Evolutionary conservation across 2,329 filamentous ascomycete genomes (phyloP).

Genomic region (Phaeophleospora eucalypticola): DNA sequence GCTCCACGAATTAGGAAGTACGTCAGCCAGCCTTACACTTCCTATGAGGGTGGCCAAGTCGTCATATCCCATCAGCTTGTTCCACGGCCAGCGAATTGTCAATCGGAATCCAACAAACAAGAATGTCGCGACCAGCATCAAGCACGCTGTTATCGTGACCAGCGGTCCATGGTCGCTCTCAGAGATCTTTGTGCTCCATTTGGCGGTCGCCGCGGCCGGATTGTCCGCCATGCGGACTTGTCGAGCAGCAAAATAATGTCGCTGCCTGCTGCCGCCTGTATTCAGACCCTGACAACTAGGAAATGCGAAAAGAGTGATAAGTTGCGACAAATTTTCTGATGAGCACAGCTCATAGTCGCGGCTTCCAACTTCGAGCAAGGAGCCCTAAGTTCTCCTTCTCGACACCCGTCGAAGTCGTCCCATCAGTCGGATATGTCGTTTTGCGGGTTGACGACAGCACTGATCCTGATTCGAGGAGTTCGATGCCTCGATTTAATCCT

Average conservation of each 20-base stretch:
- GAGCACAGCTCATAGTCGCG: too few relatives aligned
- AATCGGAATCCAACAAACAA: constrained; percentile 12
- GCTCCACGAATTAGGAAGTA: background rate
- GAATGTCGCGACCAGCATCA: constrained; percentile 16
- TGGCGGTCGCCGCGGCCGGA: background rate
- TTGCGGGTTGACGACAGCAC: too few relatives aligned
- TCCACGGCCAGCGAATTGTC: constrained; percentile 16
- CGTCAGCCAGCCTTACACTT: constrained; percentile 2
- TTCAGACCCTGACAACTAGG: too few relatives aligned
- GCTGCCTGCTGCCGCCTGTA: too few relatives aligned
- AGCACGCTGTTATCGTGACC: constrained; percentile 9
- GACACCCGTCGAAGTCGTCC: too few relatives aligned
- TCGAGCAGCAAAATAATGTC: background rate
- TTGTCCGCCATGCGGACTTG: constrained; percentile 3
- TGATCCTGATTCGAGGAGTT: background rate
- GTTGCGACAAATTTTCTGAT: too few relatives aligned
- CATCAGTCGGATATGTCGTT: too few relatives aligned
- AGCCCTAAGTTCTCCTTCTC: too few relatives aligned
- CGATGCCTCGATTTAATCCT: too few relatives aligned
- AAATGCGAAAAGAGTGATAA: too few relatives aligned
- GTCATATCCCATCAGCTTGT: constrained; percentile 12
- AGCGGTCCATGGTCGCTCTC: constrained; percentile 10
- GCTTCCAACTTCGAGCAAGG: too few relatives aligned
- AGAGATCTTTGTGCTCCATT: constrained; percentile 12
- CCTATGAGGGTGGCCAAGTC: constrained; percentile 12